These are phyloP conservation scores for cucumber (Cucumis sativus) DNA, from an alignment of 306 rosid genomes.

Conservation along the genomic window Cucumber_9930_V3 NC_026656.2:15527001-15527500, in stretches of 20 bases:
- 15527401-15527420: too few species aligned
- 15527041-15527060: neutral
- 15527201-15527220: neutral
- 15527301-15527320: neutral
- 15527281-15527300: neutral
- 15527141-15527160: too few species aligned
- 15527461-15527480: too few species aligned
- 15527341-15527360: too few species aligned
- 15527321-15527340: neutral
- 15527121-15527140: neutral
- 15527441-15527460: too few species aligned
- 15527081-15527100: neutral
- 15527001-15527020: neutral
- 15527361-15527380: too few species aligned
- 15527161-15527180: too few species aligned
- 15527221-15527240: neutral
- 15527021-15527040: neutral
- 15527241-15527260: neutral
- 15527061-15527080: too few species aligned
- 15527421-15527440: too few species aligned
- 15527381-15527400: too few species aligned
- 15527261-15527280: neutral
- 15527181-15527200: neutral
- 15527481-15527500: too few species aligned
- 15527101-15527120: neutral